Evolutionary conservation across 2,329 filamentous ascomycete genomes (phyloP).

Genomic region (Pyrenophora teres): DNA sequence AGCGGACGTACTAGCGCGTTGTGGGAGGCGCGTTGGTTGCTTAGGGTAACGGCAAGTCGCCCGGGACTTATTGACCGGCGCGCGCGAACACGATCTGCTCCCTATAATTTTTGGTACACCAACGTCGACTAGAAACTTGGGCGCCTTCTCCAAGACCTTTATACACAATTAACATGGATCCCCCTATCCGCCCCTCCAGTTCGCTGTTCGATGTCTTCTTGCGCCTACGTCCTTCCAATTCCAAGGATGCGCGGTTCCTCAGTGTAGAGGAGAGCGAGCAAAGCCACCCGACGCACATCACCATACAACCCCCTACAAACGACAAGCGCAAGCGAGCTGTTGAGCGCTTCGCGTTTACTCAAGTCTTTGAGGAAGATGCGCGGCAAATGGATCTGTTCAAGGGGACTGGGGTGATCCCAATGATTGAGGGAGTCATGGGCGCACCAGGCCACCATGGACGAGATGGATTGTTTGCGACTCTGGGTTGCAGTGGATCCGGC

Average conservation of each 20-base stretch:
- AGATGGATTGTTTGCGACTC: conserved; percentile 86
- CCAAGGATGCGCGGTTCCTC: conserved; percentile 65
- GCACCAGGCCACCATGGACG: conserved; percentile 75
- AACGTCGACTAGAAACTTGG: conserved; percentile 7
- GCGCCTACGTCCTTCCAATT: conserved; percentile 64
- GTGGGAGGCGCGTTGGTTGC: conserved; percentile 14
- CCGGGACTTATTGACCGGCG: conserved; percentile 20
- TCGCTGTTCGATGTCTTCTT: conserved; percentile 90
- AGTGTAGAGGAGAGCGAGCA: conserved; percentile 66
- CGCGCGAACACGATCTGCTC: conserved; percentile 13
- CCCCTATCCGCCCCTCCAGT: conserved; percentile 42
- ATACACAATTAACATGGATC: conserved; percentile 39
- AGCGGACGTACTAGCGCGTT: conserved; percentile 1
- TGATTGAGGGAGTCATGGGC: conserved; percentile 82
- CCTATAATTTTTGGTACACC: conserved; percentile 10
- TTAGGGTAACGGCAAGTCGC: conserved; percentile 13
- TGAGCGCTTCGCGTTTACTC: conserved; percentile 93
- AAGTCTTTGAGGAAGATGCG: conserved; percentile 86
- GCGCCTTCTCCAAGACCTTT: conserved; percentile 3
- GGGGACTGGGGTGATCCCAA: conserved; percentile 71
- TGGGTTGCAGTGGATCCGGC: conserved; percentile 93
- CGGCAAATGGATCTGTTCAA: conserved; percentile 86
- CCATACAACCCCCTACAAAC: conserved; percentile 68
- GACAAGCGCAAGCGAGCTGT: conserved; percentile 84
- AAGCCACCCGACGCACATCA: conserved; percentile 55